Evolutionary conservation across 305 asterid genomes (phyloP), one percentile per base, ranked within the genome.

Genomic region (Solanum aculeatissimum): DNA sequence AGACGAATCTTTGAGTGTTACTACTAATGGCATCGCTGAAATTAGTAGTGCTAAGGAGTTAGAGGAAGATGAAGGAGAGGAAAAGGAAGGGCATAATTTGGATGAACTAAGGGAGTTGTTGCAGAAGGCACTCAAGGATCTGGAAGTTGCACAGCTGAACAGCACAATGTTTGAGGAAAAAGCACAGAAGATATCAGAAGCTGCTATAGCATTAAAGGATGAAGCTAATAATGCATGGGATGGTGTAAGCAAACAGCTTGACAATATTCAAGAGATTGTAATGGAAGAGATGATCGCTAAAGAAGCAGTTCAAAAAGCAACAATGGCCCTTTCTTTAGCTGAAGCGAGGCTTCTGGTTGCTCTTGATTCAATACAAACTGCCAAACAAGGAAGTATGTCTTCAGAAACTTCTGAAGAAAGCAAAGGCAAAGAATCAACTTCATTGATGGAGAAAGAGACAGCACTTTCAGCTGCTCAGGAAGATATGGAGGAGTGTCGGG

Each of bases 121-220:
- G 92, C 97, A 91, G 89, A 95, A 94, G 92, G 97, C 98, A 68
- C 87, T 87, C 80, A 91, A 88, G 75, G 97, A 94, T 27, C 92
- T 97, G 88, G 98, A 97, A 88, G 91, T 87, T 88, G 94, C 99
- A 77, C 91, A 91, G 77, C 81, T 88, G 60, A 94, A 93, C 91
- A 97, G 97, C 89, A 84, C 94, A 72, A 71, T 92, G 91, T 97
- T 92, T 85, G 99, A 97, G 91, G 98, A 93, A 68, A 91, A 94
- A 88, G 98, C 99, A 49, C 99, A 97, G 89, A 93, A 60, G 85
- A 92, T 97, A 90, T 93, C 99, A 23, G 99, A 97, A 92, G 84
- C 93, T 86, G 98, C 99, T 80, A 97, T 97, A 86, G 95, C 98
- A 35, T 87, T 94, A 89, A 95, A 93, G 89, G 99, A 97, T 87